Percentiles rank a stretch among this genome's conserved stretches.
phyloP scores from a whole-genome alignment of 2,329 filamentous ascomycete species.

The Didymella pomorum region DNA sequence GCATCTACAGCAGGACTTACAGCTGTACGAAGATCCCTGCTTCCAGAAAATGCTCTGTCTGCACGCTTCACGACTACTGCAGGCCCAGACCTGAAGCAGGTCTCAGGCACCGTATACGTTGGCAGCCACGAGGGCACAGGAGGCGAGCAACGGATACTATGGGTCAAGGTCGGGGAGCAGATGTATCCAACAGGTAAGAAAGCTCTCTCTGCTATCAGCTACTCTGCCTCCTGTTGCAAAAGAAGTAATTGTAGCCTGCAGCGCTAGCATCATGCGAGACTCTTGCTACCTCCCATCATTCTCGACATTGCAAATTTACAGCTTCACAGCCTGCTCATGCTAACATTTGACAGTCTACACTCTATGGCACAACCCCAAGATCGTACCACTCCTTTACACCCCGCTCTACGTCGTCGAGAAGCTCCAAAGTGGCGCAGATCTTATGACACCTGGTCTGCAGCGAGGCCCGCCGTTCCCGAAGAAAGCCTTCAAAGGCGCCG shows the following conservation, averaged over 20 bases:
- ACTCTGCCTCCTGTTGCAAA: neutral
- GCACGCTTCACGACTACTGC: slow-evolving; percentile 72
- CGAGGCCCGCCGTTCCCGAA: slow-evolving; percentile 70
- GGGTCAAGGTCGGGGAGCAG: slow-evolving; percentile 68
- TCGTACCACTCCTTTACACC: slow-evolving; percentile 71
- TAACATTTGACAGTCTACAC: slow-evolving; percentile 63
- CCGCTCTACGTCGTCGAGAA: slow-evolving; percentile 69
- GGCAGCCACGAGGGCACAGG: slow-evolving; percentile 62
- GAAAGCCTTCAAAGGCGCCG: slow-evolving; percentile 65
- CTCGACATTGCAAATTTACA: too few relatives aligned
- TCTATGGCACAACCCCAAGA: slow-evolving; percentile 68
- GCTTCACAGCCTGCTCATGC: neutral
- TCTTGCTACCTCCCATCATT: too few relatives aligned
- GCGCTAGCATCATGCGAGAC: too few relatives aligned
- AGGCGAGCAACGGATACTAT: slow-evolving; percentile 67
- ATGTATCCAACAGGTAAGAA: slow-evolving; percentile 58
- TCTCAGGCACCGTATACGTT: slow-evolving; percentile 71
- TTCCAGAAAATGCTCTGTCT: slow-evolving; percentile 69
- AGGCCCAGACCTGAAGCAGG: slow-evolving; percentile 67
- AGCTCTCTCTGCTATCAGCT: neutral
- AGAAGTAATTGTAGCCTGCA: too few relatives aligned
- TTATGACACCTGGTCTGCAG: slow-evolving; percentile 73
- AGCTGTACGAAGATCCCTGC: slow-evolving; percentile 64
- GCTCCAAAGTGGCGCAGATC: slow-evolving; percentile 69
- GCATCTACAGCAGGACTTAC: slow-evolving; percentile 57